phyloP scores from a whole-genome alignment of 2,329 filamentous ascomycete species.

The Venturia oleaginea region DNA sequence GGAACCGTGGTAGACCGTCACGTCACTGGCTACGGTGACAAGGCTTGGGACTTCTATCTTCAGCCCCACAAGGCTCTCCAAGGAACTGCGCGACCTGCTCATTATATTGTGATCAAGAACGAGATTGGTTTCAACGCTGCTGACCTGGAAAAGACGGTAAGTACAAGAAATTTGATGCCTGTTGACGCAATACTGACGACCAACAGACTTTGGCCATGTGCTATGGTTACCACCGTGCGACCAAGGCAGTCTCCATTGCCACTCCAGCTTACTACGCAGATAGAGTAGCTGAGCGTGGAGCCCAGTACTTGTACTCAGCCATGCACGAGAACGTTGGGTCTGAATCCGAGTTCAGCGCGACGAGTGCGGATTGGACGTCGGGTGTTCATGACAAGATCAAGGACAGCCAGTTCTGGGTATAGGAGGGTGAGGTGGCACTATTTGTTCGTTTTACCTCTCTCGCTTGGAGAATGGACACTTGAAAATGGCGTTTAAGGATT shows the following conservation, averaged over 20 bases:
- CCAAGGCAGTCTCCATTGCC: slow-evolving; percentile 80
- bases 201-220: slow-evolving; percentile 68
- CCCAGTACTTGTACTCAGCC: slow-evolving; percentile 58
- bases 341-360: slow-evolving; percentile 15
- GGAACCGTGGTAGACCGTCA: slow-evolving; percentile 83
- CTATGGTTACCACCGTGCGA: slow-evolving; percentile 75
- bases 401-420: slow-evolving; percentile 40
- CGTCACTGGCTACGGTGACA: slow-evolving; percentile 59
- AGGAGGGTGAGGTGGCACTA: background rate
- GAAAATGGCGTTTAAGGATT: background rate
- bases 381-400: slow-evolving; percentile 26
- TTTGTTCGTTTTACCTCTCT: too few species aligned
- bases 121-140: slow-evolving; percentile 31
- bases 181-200: slow-evolving; percentile 32
- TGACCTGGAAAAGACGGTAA: slow-evolving; percentile 22
- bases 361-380: slow-evolving; percentile 17
- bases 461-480: background rate
- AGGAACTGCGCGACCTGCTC: slow-evolving; percentile 74
- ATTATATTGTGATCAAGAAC: slow-evolving; percentile 60
- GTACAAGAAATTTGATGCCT: slow-evolving; percentile 30
- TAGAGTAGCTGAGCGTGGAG: slow-evolving; percentile 64
- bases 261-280: slow-evolving; percentile 89
- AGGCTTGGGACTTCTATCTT: slow-evolving; percentile 73
- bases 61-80: slow-evolving; percentile 73
- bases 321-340: slow-evolving; percentile 34